A percentile compares a stretch with the other conserved stretches of the same genome.
Conservation (phyloP, 2,329 filamentous ascomycete genomes). For the Penicillium sp. region DNA sequence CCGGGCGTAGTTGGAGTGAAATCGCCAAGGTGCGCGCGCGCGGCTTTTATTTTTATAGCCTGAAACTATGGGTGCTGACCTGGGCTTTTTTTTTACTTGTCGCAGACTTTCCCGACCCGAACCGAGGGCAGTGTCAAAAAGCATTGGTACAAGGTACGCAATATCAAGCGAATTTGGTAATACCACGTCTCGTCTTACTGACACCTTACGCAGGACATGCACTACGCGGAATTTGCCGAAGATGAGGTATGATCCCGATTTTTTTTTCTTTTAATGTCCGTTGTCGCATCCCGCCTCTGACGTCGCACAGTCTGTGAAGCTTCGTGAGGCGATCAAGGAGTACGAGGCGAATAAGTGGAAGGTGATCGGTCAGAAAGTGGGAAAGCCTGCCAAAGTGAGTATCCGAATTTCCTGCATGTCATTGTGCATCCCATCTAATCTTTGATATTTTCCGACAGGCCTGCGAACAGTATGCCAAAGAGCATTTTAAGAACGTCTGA, state of each 20-base stretch:
- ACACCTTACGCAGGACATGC: conserved; percentile 74
- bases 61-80: conserved; percentile 5
- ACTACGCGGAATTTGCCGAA: conserved; percentile 97
- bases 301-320: conserved; percentile 41
- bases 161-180: not conserved
- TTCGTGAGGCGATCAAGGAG: conserved; percentile 94
- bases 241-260: conserved; percentile 67
- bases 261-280: conserved; percentile 2
- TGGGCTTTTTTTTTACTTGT: conserved; percentile 1
- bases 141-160: conserved; percentile 92
- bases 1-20: conserved; percentile 92
- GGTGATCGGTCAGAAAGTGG: conserved; percentile 90
- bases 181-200: conserved; percentile 2
- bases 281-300: conserved; percentile 14
- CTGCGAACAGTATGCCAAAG: conserved; percentile 91
- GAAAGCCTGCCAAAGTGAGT: conserved; percentile 88
- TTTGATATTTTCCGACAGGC: conserved; percentile 50
- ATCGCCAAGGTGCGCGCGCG: conserved; percentile 77
- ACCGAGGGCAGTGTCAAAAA: conserved; percentile 99
- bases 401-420: conserved; percentile 3
- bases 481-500: conserved; percentile 67
- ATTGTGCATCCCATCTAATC: conserved; percentile 25
- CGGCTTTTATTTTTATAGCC: not conserved
- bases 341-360: conserved; percentile 99
- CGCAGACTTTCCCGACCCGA: conserved; percentile 80